Conservation (phyloP, 2,329 filamentous ascomycete genomes). For the Pochonia chlamydosporia region DNA sequence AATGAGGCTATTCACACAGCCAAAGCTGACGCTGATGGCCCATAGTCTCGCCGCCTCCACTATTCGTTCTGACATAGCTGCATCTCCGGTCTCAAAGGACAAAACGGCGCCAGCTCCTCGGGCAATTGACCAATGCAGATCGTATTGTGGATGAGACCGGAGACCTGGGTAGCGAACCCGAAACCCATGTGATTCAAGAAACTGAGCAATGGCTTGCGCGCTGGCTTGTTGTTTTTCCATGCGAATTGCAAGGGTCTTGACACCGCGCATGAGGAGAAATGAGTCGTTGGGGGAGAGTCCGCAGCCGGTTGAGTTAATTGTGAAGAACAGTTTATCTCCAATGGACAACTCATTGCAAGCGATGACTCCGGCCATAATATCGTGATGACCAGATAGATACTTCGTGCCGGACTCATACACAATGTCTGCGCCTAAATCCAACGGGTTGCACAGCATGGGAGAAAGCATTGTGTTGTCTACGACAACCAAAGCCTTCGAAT, state of each 20-base stretch:
- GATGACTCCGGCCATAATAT: slow-evolving; percentile 97
- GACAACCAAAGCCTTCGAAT: slow-evolving; percentile 73
- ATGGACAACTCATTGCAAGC: slow-evolving; percentile 78
- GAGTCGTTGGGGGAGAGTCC: slow-evolving; percentile 93
- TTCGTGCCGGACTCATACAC: slow-evolving; percentile 98
- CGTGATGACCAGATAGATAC: slow-evolving; percentile 95
- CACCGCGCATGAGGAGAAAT: slow-evolving; percentile 88
- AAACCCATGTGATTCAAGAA: slow-evolving; percentile 87
- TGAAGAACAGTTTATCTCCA: slow-evolving; percentile 89
- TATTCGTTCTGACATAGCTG: slow-evolving; percentile 78
- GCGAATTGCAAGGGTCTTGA: slow-evolving; percentile 94
- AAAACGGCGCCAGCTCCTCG: slow-evolving; percentile 90
- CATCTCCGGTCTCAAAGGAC: slow-evolving; percentile 91
- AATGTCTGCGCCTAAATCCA: slow-evolving; percentile 91
- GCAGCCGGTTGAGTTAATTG: slow-evolving; percentile 93
- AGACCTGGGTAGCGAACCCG: slow-evolving; percentile 91
- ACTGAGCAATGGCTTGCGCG: slow-evolving; percentile 84
- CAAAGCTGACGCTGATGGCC: slow-evolving; percentile 95
- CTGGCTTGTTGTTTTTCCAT: slow-evolving; percentile 99
- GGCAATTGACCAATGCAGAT: slow-evolving; percentile 92
- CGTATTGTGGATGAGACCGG: slow-evolving; percentile 92
- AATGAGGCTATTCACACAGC: slow-evolving; percentile 96
- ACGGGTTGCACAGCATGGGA: slow-evolving; percentile 85
- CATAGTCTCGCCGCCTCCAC: slow-evolving; percentile 89
- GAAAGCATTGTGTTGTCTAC: slow-evolving; percentile 99